phyloP scores from a whole-genome alignment of 2,329 filamentous ascomycete species.

The Septoria petroselini region DNA sequence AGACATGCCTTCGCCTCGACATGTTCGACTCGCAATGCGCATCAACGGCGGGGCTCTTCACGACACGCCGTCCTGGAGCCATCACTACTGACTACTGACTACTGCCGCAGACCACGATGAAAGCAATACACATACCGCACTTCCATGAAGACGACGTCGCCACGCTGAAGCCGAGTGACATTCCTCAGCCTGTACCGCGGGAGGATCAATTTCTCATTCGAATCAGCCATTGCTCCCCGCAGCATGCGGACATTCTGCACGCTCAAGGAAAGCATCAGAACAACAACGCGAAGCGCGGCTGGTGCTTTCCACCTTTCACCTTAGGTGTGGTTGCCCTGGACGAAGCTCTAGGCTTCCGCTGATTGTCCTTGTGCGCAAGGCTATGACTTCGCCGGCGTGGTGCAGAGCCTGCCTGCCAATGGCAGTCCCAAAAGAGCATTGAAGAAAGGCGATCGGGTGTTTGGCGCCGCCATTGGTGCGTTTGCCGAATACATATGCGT shows the following conservation, averaged over 20 bases:
- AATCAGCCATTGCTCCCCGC: constrained; percentile 56
- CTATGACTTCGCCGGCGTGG: constrained; percentile 58
- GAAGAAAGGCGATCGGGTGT: constrained; percentile 52
- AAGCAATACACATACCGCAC: constrained; percentile 42
- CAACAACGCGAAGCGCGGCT: constrained; percentile 48
- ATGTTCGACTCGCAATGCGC: too few species aligned
- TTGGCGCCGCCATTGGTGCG: constrained; percentile 52
- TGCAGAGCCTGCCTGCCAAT: constrained; percentile 42
- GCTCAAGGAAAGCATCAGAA: constrained; percentile 60
- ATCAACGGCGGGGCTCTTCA: too few species aligned
- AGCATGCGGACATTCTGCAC: constrained; percentile 61
- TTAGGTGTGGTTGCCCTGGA: not conserved
- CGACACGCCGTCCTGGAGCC: too few species aligned
- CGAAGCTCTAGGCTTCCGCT: too few species aligned
- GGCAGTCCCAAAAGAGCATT: constrained; percentile 32
- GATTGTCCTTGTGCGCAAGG: constrained; percentile 41
- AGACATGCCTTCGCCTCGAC: too few species aligned
- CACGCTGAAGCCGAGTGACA: constrained; percentile 31
- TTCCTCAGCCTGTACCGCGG: constrained; percentile 37
- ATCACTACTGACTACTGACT: too few species aligned
- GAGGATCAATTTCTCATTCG: constrained; percentile 45
- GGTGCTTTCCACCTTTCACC: constrained; percentile 56
- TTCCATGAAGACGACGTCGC: constrained; percentile 37
- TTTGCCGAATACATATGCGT: constrained; percentile 54
- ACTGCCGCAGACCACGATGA: constrained; percentile 36